Evolutionary conservation across 768 basidiomycete genomes (phyloP).

Genomic region (Lyophyllum decastes): DNA sequence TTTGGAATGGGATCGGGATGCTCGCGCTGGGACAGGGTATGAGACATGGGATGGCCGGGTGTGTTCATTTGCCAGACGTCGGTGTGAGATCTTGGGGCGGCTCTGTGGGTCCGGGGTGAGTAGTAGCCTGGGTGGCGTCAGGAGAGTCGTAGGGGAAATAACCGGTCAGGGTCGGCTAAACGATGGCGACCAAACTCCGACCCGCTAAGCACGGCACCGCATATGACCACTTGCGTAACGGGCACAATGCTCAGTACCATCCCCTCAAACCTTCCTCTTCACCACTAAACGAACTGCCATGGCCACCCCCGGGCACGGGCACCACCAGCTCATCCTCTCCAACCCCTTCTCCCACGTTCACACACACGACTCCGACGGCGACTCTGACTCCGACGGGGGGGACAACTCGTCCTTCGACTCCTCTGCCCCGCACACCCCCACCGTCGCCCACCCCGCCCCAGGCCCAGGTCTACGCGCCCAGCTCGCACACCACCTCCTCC

Average conservation of each 20-base stretch:
- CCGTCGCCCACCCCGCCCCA: background rate
- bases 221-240: background rate
- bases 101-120: no score
- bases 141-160: no score
- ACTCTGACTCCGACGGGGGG: conserved; percentile 2
- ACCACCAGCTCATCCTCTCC: conserved; percentile 15
- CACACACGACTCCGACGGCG: background rate
- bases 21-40: no score
- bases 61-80: no score
- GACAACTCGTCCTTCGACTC: conserved; percentile 10
- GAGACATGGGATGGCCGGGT: no score
- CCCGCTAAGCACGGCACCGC: background rate
- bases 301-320: background rate
- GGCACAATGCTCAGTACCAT: background rate
- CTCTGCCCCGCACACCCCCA: conserved; percentile 11
- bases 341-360: conserved; percentile 17
- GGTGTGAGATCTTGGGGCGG: no score
- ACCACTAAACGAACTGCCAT: background rate
- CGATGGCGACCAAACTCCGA: background rate
- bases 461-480: conserved; percentile 51
- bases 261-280: background rate
- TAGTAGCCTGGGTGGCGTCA: no score
- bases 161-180: background rate
- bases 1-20: no score
- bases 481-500: conserved; percentile 54